Evolutionary conservation across 768 basidiomycete species (phyloP).

Genomic region (Rhodotorula taiwanensis): DNA sequence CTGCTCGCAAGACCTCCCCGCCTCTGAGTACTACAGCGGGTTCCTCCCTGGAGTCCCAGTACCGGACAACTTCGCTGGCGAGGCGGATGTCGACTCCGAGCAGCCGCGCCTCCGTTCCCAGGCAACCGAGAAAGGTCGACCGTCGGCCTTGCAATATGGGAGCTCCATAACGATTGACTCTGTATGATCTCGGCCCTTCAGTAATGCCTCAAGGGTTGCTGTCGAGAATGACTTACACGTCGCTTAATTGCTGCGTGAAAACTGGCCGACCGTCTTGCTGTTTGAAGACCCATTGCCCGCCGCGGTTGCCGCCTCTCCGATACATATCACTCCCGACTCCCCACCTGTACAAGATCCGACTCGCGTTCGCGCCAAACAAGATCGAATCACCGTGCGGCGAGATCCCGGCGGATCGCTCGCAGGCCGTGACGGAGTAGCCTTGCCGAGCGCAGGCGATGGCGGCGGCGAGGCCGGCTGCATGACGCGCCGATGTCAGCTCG

Average conservation of each 20-base stretch:
- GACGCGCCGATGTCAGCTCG: not conserved
- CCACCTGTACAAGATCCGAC: slow-evolving; percentile 20
- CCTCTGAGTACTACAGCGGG: slow-evolving; percentile 5
- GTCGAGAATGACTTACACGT: slow-evolving; percentile 2
- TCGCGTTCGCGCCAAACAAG: slow-evolving; percentile 23
- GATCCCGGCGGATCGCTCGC: slow-evolving; percentile 27
- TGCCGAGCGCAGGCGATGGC: slow-evolving; percentile 35
- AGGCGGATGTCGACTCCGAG: slow-evolving; percentile 21
- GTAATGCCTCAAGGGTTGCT: too few relatives aligned
- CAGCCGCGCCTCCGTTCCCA: slow-evolving; percentile 27
- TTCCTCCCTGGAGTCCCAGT: slow-evolving; percentile 10
- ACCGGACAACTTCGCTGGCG: slow-evolving; percentile 5
- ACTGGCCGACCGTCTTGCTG: not conserved
- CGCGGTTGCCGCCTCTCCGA: not conserved
- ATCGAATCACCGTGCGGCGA: slow-evolving; percentile 32
- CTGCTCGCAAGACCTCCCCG: slow-evolving; percentile 1
- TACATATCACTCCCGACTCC: slow-evolving; percentile 30
- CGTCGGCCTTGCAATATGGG: slow-evolving; percentile 22
- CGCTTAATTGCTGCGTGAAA: not conserved
- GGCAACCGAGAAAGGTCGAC: slow-evolving; percentile 17
- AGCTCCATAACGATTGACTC: not conserved
- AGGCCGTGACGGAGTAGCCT: slow-evolving; percentile 21
- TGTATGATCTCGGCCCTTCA: too few relatives aligned
- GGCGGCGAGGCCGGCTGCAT: slow-evolving; percentile 30
- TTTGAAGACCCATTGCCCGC: slow-evolving; percentile 21